These are phyloP conservation scores for Fusarium humuli DNA, from an alignment of 2,329 filamentous ascomycete species.

Conservation along the genomic window DNA sequence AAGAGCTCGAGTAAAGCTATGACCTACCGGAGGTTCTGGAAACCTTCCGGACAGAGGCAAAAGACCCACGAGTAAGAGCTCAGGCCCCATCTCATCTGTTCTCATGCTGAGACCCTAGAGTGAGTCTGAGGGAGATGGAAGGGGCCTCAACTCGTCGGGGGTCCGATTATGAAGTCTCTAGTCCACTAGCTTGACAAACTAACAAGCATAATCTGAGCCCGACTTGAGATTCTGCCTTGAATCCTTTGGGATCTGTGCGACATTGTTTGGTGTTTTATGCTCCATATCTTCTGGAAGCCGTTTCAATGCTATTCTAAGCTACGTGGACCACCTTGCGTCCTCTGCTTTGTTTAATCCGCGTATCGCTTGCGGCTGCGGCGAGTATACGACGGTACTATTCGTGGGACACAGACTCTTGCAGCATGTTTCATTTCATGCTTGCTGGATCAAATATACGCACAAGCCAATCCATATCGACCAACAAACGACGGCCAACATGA, in stretches of 20 bases:
- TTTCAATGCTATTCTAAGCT: conserved; percentile 17
- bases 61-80: conserved; percentile 19
- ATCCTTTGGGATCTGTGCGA: conserved; percentile 32
- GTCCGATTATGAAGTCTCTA: not conserved
- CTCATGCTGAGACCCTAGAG: conserved; percentile 36
- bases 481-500: not conserved
- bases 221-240: conserved; percentile 17
- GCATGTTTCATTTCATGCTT: conserved; percentile 32
- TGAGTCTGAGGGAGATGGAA: conserved; percentile 44
- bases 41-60: conserved; percentile 17
- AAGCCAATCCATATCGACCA: not conserved
- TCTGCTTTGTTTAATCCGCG: conserved; percentile 7
- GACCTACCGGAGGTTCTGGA: conserved; percentile 30
- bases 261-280: conserved; percentile 15
- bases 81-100: conserved; percentile 8
- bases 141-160: conserved; percentile 31
- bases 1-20: conserved; percentile 10
- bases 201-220: conserved; percentile 7
- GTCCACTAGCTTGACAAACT: not conserved
- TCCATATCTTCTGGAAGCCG: conserved; percentile 7
- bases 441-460: conserved; percentile 1
- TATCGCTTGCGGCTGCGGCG: conserved; percentile 8
- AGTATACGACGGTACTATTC: conserved; percentile 17
- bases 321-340: conserved; percentile 30
- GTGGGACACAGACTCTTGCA: conserved; percentile 4